Percentiles rank a stretch among this genome's conserved stretches.
phyloP scores from a whole-genome alignment of 2,329 filamentous ascomycete genomes.

The Colletotrichum sp. region DNA sequence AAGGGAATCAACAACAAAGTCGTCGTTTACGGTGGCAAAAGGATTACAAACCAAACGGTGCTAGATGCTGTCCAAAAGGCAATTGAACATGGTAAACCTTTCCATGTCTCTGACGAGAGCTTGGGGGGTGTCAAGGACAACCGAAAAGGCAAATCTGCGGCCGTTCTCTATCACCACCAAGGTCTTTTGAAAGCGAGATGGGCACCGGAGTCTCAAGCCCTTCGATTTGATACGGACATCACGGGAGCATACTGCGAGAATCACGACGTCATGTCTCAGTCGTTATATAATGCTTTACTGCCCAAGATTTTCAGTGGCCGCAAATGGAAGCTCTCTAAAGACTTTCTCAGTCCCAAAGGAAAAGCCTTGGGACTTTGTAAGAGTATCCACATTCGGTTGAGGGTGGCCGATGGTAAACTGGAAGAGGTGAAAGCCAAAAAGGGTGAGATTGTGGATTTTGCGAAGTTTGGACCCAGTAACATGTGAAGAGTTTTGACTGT shows the following conservation, averaged over 20 bases:
- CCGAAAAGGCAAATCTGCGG: not conserved
- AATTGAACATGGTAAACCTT: not conserved
- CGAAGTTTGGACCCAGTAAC: not conserved
- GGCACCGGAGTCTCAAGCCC: not conserved
- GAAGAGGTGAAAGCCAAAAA: not conserved
- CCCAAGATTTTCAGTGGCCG: not conserved
- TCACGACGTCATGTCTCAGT: not conserved
- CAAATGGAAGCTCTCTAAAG: not conserved
- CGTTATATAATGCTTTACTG: not conserved
- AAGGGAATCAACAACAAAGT: not conserved
- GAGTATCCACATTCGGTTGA: not conserved
- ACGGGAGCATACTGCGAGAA: not conserved
- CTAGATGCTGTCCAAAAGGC: not conserved
- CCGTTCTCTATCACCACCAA: not conserved
- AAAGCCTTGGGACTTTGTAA: not conserved
- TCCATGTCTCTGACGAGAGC: not conserved
- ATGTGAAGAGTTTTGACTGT: not conserved
- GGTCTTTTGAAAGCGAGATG: not conserved
- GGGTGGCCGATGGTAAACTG: not conserved
- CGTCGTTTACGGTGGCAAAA: not conserved
- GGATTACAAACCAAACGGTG: not conserved
- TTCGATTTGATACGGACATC: not conserved
- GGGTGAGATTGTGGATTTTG: not conserved
- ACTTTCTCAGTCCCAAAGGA: fast-evolving
- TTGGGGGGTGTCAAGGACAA: not conserved